These are phyloP conservation scores for Nicotiana sylvestris DNA, from an alignment of 257 asterid species.

Conservation along the genomic window DNA sequence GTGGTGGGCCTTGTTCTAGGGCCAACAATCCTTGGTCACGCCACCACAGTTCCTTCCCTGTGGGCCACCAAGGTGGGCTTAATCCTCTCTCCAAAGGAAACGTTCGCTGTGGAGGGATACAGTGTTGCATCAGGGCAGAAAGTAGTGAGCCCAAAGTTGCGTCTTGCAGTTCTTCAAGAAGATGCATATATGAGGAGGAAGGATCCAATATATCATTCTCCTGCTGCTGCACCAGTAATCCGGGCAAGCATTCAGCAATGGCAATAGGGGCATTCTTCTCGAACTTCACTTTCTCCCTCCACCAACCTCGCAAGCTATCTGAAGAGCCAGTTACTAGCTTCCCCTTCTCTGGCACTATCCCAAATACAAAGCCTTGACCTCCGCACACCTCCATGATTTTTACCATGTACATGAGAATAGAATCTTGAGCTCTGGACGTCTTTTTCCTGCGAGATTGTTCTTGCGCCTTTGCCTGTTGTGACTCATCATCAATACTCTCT, in stretches of 20 bases:
- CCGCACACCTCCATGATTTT: conserved; percentile 50
- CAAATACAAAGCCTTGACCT: conserved; percentile 36
- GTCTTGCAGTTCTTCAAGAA: conserved; percentile 52
- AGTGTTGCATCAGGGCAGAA: conserved; percentile 54
- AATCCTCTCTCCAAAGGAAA: conserved; percentile 48
- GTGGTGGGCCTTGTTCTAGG: conserved; percentile 44
- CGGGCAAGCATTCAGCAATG: conserved; percentile 17
- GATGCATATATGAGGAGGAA: neutral
- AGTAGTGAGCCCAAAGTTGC: conserved; percentile 51
- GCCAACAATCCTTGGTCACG: conserved; percentile 46
- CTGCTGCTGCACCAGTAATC: conserved; percentile 21
- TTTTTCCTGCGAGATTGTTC: conserved; percentile 45
- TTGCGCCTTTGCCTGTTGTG: conserved; percentile 29
- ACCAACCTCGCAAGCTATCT: conserved; percentile 52
- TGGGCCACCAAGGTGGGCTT: conserved; percentile 66
- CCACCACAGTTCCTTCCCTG: conserved; percentile 58
- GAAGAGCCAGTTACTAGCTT: conserved; percentile 53
- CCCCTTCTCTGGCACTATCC: conserved; percentile 31
- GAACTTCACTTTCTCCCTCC: conserved; percentile 58
- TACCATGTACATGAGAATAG: conserved; percentile 49
- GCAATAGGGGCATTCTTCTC: conserved; percentile 58
- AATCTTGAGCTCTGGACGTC: conserved; percentile 50
- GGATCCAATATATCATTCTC: conserved; percentile 15
- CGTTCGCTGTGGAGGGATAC: conserved; percentile 53
- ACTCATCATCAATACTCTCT: conserved; percentile 16